Base-by-base conservation (phyloP, 345 rosid species). In the Lepidium sativum region DNA sequence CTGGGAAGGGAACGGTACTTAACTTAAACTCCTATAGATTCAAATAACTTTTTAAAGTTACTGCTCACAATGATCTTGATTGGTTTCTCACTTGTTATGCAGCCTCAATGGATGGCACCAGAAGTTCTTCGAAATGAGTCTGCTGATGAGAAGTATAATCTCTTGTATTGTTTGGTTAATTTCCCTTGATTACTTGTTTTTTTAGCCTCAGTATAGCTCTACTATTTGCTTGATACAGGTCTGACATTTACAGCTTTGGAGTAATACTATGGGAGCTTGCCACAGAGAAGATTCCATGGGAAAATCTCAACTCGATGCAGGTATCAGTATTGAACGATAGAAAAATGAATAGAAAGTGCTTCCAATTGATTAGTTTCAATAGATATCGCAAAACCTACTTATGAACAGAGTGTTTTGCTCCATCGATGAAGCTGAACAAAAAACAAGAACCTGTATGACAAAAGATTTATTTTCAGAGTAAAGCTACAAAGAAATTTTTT, bases 91-190 rank as follows among this genome's bases (percentile, higher is more conserved):
- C 40, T 12, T 60, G 40, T 56, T 62, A 31, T 84, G 63, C 72
- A 92, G 99, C 99, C 97, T 76, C 99, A 92, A 71, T 92, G 98
- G 98, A 92, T 92, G 94, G 95, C 98, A 3, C 98, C 96, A 3
- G 98, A 92, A 84, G 90, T 84, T 79, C 90, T 89, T 67, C 88
- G 97, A 6, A 89, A 86, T 69, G 99, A 94, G 70, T 89, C 86
- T 50, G 81, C 96, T 6, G 96, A 94, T 64, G 99, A 90, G 81
- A 94, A 90, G 99, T 94, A 86, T 39, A 78, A 61, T 66, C 43
- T 65, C 5, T 35, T 68, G 41, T 63, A 65, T 33, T 53, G 34
- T 15, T 67, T 31, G 58, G 13, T 39, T 10, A 44, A 35, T 6
- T 72, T n/a, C 15, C 37, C 32, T 53, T 37, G 12, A 37, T 45